Evolutionary conservation across 306 rosid species (phyloP), one percentile per base, ranked within the genome.

Genomic region (Medicago arabica): DNA sequence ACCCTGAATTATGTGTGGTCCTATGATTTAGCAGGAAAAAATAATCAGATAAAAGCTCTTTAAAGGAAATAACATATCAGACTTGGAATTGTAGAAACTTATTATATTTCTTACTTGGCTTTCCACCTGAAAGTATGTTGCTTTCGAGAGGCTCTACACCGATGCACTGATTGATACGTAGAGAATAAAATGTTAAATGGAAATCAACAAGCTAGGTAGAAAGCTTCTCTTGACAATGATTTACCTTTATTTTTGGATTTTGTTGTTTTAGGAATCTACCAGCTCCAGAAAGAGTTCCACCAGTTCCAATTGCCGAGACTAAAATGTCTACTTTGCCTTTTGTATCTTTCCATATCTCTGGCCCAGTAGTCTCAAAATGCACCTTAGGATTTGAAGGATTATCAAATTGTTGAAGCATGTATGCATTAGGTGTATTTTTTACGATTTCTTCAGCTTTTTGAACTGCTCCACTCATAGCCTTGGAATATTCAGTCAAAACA

Each of bases 1-100:
- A 23, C 98, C 98, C 84, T 95, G 98, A 90, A 95, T 95, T 84
- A 91, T 95, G 89, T 95, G 98, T 73, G 98, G 97, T 78, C 98
- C 98, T 95, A 91, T 61, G 54, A 54, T 83, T 81, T 31, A 44
- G 71, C 44, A 51, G 72, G 44, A 67, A 67, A 64, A 66, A 53
- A 10, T 31, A 77, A 11, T n/a, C 66, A 58, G 55, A 71, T 55
- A 67, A 47, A 75, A 84, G n/a, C 46, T 16, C 34, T 25, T 10
- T 16, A 36, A 1, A 10, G 31, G 19, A 47, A 18, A 51, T 25
- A 62, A 81, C 34, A 21, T 47, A 69, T n/a, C 53, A 43, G 55
- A 51, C 17, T 75, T 71, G 31, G 28, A 78, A 80, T 67, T 28
- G 25, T 67, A 75, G 58, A 69, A 87, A 47, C 63, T 72, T 69